Evolutionary conservation across 2,329 filamentous ascomycete genomes (phyloP), one percentile per base, ranked within the genome.

Genomic region (Xylaria sp.): DNA sequence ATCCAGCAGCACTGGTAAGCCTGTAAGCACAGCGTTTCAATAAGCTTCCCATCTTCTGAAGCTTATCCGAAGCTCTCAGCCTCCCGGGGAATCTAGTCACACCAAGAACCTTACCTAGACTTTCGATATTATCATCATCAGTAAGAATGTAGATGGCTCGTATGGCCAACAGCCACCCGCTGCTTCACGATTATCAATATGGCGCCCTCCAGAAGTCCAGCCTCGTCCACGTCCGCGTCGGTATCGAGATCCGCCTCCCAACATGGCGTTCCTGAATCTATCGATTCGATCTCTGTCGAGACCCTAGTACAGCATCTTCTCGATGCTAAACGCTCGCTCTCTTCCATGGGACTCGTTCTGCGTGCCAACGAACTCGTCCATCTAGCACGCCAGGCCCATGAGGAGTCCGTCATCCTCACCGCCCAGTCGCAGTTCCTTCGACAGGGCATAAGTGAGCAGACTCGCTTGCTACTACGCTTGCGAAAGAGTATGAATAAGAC

Each of bases 351-450:
- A 39, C 86, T 90, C 56, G 91, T 97, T 47, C 87, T 90, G 69
- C 89, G 90, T 55, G 92, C 92, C 61, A 92, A 94, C 68, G 89
- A 95, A 66, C 86, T 97, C 51, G 89, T 94, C 41, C 91, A 85
- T 18, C 79, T 84, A 13, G 91, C 92, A 4, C 87, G 91, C 29
- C 77, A 81, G 26, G 83, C 90, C 29, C 80, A 96, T 60, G 90
- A 96, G 68, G 88, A 94, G 63, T 87, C 87, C 44, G 87, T 91
- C 48, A 79, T 92, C 8, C 80, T 95, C 3, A 82, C 82, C 19
- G 86, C 90, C 7, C 81, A 89, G 64, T 85, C 86, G 0, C 78
- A 77, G n/a, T 91, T 91, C 67, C 72, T 92, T 6, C 82, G 81
- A 46, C 78, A 76, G 8, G 85, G 84, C 39, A 83, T 91, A 52